A percentile compares a stretch with the other conserved stretches of the same genome.
phyloP scores from a whole-genome alignment of 2,329 filamentous ascomycete genomes.

The Paraphaeosphaeria minitans region DNA sequence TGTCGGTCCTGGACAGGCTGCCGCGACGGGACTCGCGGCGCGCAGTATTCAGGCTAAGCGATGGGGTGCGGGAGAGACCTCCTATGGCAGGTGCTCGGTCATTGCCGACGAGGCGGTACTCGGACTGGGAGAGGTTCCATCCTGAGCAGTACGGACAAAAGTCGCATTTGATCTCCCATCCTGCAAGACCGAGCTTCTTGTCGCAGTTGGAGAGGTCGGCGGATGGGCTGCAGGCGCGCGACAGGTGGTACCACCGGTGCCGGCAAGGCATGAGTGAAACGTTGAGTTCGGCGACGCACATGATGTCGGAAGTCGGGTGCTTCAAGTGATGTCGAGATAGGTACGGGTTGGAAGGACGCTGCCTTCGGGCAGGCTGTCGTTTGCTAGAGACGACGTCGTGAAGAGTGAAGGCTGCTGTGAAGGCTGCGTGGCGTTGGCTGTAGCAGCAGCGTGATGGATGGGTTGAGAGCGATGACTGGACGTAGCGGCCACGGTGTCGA shows the following conservation, averaged over 20 bases:
- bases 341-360: constrained; percentile 25
- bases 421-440: constrained; percentile 4
- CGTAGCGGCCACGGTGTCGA: constrained; percentile 27
- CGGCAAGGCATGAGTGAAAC: constrained; percentile 53
- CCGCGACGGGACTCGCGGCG: constrained; percentile 46
- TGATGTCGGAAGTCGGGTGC: constrained; percentile 32
- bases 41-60: constrained; percentile 44
- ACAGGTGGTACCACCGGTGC: constrained; percentile 57
- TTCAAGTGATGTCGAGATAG: constrained; percentile 36
- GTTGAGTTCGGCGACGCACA: constrained; percentile 58
- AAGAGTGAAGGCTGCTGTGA: constrained; percentile 14
- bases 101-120: constrained; percentile 53
- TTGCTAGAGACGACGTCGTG: constrained; percentile 30
- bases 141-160: constrained; percentile 55
- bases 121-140: constrained; percentile 47
- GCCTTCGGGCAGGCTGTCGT: constrained; percentile 27
- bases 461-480: constrained; percentile 27
- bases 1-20: constrained; percentile 44
- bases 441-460: constrained; percentile 24
- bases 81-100: constrained; percentile 48
- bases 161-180: constrained; percentile 56
- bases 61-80: constrained; percentile 47
- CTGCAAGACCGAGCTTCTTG: constrained; percentile 52
- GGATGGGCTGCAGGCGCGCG: constrained; percentile 49
- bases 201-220: constrained; percentile 55